Percentiles rank a stretch among this genome's conserved stretches.
These are phyloP conservation scores for Tylopilus orsonianus DNA, from an alignment of 1,284 basidiomycete genomes.

Conservation along the genomic window DNA sequence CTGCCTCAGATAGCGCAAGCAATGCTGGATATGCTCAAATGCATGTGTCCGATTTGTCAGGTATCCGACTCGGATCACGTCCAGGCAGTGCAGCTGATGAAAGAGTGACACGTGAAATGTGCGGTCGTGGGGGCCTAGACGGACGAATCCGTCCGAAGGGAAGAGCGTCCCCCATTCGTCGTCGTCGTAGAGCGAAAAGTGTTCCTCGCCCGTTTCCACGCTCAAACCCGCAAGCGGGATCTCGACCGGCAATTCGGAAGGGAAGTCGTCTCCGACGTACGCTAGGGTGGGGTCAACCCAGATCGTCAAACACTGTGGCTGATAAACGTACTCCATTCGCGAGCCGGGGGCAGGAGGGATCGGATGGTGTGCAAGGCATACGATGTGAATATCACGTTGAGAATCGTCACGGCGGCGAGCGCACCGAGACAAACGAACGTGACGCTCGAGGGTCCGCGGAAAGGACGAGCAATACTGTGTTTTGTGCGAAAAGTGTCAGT, in stretches of 20 bases:
- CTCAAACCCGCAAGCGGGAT: constrained; percentile 29
- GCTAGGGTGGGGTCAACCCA: constrained; percentile 9
- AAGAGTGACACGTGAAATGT: constrained; percentile 36
- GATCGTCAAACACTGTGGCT: not conserved
- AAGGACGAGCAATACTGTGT: not conserved
- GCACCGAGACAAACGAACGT: constrained; percentile 17
- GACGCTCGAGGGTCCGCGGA: not conserved
- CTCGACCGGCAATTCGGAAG: constrained; percentile 29
- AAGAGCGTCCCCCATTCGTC: constrained; percentile 40
- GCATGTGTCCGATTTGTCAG: constrained; percentile 32
- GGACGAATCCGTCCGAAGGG: constrained; percentile 37
- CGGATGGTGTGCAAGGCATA: constrained; percentile 19
- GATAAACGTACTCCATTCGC: constrained; percentile 25
- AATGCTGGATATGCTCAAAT: constrained; percentile 39
- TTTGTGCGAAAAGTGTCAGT: not conserved
- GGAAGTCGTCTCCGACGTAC: constrained; percentile 32
- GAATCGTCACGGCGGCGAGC: constrained; percentile 22
- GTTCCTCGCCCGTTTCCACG: constrained; percentile 20
- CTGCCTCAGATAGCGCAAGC: constrained; percentile 41
- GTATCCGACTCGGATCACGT: constrained; percentile 32
- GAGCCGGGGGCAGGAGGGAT: constrained; percentile 14
- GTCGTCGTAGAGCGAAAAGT: constrained; percentile 34
- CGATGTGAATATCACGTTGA: constrained; percentile 25
- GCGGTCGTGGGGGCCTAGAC: constrained; percentile 34
- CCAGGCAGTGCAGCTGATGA: constrained; percentile 40